Evolutionary conservation across 441 rosid genomes (phyloP), one percentile per base, ranked within the genome.

Genomic region (Euphorbia schlechtendalii): DNA sequence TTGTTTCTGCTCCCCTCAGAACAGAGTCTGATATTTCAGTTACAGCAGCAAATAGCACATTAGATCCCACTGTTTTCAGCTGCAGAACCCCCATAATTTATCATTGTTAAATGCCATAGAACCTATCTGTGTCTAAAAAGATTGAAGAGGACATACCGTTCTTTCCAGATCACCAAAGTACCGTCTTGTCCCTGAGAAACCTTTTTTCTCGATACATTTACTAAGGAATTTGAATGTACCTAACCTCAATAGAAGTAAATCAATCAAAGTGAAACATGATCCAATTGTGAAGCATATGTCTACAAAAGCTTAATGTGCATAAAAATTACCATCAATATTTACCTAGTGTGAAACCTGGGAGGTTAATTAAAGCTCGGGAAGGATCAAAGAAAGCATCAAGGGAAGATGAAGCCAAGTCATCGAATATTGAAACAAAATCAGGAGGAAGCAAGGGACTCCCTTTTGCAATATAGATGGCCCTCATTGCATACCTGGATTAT

Each of bases 371-470:
- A 38, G 84, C 92, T 38, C 75, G 82, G 67, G 99, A 94, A 75
- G 96, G 99, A 79, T 94, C 97, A 73, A 94, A 94, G 78, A 86
- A 89, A 73, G 89, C 88, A 72, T 90, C 96, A 67, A 94, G 93
- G 66, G 97, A 94, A 69, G 97, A 94, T 34, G 96, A 90, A 71
- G 96, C 75, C 78, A 86, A 73, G 81, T 90, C 99, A 80, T 90
- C 96, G 78, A 93, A 93, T 65, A 90, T 84, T 52, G 97, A 90
- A 45, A 89, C 83, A 58, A 90, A 90, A 75, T 82, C 85, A 45
- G 96, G 97, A 8, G 97, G 99, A 68, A 93, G 96, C 59, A 90
- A 79, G 49, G 81, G 85, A 76, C 99, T 93, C 73, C 99, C 97
- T 76, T 86, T 88, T 67, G 99, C 99, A 72, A 90, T 84, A 70